Conservation (phyloP, 306 rosid genomes). For the Notholithocarpus densiflorus region DNA sequence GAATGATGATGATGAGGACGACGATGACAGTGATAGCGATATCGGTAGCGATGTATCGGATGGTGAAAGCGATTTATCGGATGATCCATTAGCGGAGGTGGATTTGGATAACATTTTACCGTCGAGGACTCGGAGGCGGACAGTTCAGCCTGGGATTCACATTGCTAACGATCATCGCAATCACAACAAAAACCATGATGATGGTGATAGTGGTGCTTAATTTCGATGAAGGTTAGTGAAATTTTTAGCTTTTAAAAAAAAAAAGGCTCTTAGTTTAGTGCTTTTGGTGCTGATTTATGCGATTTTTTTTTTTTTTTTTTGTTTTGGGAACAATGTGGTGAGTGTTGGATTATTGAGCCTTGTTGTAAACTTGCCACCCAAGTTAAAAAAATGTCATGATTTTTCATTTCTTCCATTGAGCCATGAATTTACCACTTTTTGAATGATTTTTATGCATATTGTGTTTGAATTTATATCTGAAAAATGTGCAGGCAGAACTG, state of each 20-base stretch:
- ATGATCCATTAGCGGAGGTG: slow-evolving; percentile 82
- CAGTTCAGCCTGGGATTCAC: slow-evolving; percentile 53
- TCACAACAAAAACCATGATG: slow-evolving; percentile 27
- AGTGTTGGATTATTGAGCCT: not conserved
- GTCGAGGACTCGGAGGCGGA: slow-evolving; percentile 79
- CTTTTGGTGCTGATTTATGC: not conserved
- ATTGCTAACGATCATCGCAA: slow-evolving; percentile 45
- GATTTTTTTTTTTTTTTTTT: not conserved
- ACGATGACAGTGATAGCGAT: slow-evolving; percentile 42
- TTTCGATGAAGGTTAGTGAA: slow-evolving; percentile 46
- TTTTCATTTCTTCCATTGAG: not conserved
- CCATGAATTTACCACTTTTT: not conserved
- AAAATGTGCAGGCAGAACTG: not conserved
- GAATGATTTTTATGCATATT: not conserved
- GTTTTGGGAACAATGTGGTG: slow-evolving; percentile 1
- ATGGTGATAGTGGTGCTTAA: slow-evolving; percentile 60
- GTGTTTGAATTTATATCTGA: not conserved
- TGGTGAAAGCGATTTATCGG: slow-evolving; percentile 71
- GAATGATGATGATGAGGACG: slow-evolving; percentile 19
- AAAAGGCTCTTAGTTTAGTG: slow-evolving; percentile 5
- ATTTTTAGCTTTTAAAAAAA: not conserved
- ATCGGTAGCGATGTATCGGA: slow-evolving; percentile 53
- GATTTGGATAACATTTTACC: slow-evolving; percentile 94
- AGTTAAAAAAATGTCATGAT: not conserved
- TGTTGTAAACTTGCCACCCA: slow-evolving; percentile 3